A percentile compares a stretch with the other conserved stretches of the same genome.
Evolutionary conservation across 257 asterid genomes (phyloP).

Genomic region (Rhazya stricta): DNA sequence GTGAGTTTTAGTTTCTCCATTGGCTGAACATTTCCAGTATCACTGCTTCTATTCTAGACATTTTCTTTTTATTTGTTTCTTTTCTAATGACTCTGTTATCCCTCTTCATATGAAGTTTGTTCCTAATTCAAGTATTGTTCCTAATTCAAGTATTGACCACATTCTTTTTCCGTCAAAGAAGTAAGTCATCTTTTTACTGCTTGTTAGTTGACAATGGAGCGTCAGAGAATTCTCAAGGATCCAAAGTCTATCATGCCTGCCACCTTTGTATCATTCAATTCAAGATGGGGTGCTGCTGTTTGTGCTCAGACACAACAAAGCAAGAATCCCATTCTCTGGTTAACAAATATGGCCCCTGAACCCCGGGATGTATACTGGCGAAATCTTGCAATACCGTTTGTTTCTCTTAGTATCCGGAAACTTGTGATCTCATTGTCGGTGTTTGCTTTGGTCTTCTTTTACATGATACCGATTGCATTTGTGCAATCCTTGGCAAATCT

Average conservation of each 20-base stretch:
- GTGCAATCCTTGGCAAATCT: constrained; percentile 96
- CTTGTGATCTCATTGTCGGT: constrained; percentile 55
- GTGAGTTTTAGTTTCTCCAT: constrained; percentile 32
- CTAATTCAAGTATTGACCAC: background rate
- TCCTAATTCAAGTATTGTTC: background rate
- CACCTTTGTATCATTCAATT: constrained; percentile 85
- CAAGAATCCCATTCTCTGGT: constrained; percentile 83
- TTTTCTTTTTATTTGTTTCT: background rate
- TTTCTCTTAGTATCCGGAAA: constrained; percentile 71
- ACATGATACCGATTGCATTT: constrained; percentile 96
- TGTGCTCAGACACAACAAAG: constrained; percentile 98
- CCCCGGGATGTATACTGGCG: constrained; percentile 94
- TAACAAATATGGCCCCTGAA: constrained; percentile 95
- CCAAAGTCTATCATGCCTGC: constrained; percentile 61
- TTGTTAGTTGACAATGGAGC: constrained; percentile 72
- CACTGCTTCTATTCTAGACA: background rate
- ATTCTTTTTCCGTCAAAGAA: constrained; percentile 14
- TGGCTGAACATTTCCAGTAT: background rate
- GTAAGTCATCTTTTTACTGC: background rate
- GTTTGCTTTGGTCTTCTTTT: constrained; percentile 87
- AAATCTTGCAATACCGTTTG: constrained; percentile 77
- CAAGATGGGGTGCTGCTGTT: constrained; percentile 97
- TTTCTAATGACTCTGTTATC: background rate
- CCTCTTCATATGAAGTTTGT: background rate
- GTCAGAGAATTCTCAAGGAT: constrained; percentile 68